A percentile compares a stretch with the other conserved stretches of the same genome.
Conservation (phyloP, 2,329 filamentous ascomycete species). For the Microcyclosporella mali region DNA sequence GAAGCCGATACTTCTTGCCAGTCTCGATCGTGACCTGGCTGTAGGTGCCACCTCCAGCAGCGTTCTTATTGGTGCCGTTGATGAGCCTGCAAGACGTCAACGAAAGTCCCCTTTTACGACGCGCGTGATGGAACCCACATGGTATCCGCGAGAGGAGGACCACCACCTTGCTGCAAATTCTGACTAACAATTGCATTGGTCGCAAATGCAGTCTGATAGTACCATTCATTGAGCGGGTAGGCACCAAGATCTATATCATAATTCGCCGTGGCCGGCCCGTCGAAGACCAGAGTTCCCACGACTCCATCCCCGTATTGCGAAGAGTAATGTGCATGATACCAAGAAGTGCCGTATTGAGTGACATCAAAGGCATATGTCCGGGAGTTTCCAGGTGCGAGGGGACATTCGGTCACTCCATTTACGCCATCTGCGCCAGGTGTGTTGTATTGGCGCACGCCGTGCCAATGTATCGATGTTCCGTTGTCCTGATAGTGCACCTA, state of each 20-base stretch:
- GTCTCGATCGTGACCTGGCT: slow-evolving; percentile 25
- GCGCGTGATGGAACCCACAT: slow-evolving; percentile 20
- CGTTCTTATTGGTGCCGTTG: slow-evolving; percentile 29
- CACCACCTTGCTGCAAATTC: slow-evolving; percentile 26
- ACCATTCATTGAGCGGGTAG: slow-evolving; percentile 56
- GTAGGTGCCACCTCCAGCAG: slow-evolving; percentile 20
- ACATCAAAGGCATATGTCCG: slow-evolving; percentile 29
- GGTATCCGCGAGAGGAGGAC: slow-evolving; percentile 9
- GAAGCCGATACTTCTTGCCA: slow-evolving; percentile 36
- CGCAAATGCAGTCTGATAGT: slow-evolving; percentile 17
- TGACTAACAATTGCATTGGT: slow-evolving; percentile 25
- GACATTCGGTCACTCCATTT: slow-evolving; percentile 16
- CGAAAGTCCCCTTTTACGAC: slow-evolving; percentile 20
- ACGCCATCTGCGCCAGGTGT: slow-evolving; percentile 38
- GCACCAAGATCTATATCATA: slow-evolving; percentile 59
- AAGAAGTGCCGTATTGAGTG: slow-evolving; percentile 38
- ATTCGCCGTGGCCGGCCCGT: slow-evolving; percentile 51
- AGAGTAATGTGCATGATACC: slow-evolving; percentile 54
- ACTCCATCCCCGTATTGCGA: slow-evolving; percentile 51
- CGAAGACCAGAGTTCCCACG: slow-evolving; percentile 54
- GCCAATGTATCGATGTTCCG: slow-evolving; percentile 38
- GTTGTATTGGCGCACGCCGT: slow-evolving; percentile 50
- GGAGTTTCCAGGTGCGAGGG: slow-evolving; percentile 13
- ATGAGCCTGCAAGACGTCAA: slow-evolving; percentile 29
- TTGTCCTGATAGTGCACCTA: slow-evolving; percentile 27